Evolutionary conservation across 2,329 filamentous ascomycete genomes (phyloP).

Genomic region (Fusarium pilosicola): DNA sequence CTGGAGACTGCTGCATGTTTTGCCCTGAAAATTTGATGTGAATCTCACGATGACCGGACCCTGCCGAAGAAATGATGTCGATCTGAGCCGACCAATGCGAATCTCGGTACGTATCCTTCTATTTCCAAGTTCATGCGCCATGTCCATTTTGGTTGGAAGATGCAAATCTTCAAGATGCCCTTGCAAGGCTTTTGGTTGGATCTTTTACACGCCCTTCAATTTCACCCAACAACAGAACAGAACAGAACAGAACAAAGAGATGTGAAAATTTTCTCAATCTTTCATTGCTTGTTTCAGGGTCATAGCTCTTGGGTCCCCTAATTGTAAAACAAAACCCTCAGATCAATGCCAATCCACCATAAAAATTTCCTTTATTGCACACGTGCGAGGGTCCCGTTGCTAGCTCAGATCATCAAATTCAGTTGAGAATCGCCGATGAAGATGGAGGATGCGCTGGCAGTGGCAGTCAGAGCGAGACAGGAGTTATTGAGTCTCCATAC

Average conservation of each 20-base stretch:
- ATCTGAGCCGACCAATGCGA: conserved; percentile 33
- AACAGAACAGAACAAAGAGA: background rate
- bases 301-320: conserved; percentile 6
- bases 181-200: conserved; percentile 14
- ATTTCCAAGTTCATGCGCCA: conserved; percentile 8
- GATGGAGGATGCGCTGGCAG: conserved; percentile 28
- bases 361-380: conserved; percentile 17
- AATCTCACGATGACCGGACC: conserved; percentile 30
- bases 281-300: conserved; percentile 12
- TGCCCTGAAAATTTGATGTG: background rate
- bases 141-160: conserved; percentile 13
- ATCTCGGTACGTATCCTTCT: conserved; percentile 4
- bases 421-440: conserved; percentile 31
- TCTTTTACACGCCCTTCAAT: conserved; percentile 14
- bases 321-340: background rate
- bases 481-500: conserved; percentile 20
- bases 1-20: conserved; percentile 17
- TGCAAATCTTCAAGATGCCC: conserved; percentile 3
- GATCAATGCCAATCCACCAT: conserved; percentile 14
- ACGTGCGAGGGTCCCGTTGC: conserved; percentile 1
- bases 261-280: background rate
- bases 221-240: background rate
- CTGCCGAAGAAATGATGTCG: conserved; percentile 43
- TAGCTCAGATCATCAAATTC: conserved; percentile 35
- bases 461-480: conserved; percentile 16